Percentiles rank a stretch among this genome's conserved stretches.
Conservation (phyloP, 441 rosid genomes). For the Euphorbia schlechtendalii region DNA sequence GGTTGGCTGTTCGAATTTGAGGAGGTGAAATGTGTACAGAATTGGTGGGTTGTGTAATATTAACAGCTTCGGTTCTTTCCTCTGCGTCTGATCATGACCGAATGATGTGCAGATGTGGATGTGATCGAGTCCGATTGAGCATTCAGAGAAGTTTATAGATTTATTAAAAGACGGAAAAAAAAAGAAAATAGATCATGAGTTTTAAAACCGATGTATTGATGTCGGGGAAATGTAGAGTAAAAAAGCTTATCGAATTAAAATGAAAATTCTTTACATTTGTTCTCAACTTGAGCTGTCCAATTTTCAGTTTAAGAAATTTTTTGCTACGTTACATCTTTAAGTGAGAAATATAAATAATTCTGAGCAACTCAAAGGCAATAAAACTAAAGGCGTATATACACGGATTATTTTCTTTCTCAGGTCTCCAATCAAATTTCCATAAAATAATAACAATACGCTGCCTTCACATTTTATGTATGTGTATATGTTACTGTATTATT, state of each 20-base stretch:
- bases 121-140: slow-evolving; percentile 35
- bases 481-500: too few species aligned
- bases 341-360: too few species aligned
- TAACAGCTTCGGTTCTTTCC: slow-evolving; percentile 35
- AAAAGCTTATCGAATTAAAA: slow-evolving; percentile 42
- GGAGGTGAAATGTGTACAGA: slow-evolving; percentile 43
- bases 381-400: too few species aligned
- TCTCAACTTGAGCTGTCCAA: neutral
- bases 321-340: too few species aligned
- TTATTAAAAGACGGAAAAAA: slow-evolving; percentile 18
- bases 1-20: slow-evolving; percentile 71
- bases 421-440: too few species aligned
- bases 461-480: too few species aligned
- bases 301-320: neutral
- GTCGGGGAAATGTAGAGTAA: slow-evolving; percentile 60
- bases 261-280: slow-evolving; percentile 47
- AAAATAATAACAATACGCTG: too few species aligned
- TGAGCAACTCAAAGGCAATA: too few species aligned
- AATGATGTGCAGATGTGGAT: slow-evolving; percentile 18
- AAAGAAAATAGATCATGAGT: slow-evolving; percentile 28
- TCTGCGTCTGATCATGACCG: slow-evolving; percentile 33
- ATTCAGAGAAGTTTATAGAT: slow-evolving; percentile 38
- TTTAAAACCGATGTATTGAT: slow-evolving; percentile 35
- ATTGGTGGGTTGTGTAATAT: slow-evolving; percentile 58
- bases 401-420: too few species aligned